phyloP scores from a whole-genome alignment of 129 eudicot species.

The Lactuca saligna region DNA sequence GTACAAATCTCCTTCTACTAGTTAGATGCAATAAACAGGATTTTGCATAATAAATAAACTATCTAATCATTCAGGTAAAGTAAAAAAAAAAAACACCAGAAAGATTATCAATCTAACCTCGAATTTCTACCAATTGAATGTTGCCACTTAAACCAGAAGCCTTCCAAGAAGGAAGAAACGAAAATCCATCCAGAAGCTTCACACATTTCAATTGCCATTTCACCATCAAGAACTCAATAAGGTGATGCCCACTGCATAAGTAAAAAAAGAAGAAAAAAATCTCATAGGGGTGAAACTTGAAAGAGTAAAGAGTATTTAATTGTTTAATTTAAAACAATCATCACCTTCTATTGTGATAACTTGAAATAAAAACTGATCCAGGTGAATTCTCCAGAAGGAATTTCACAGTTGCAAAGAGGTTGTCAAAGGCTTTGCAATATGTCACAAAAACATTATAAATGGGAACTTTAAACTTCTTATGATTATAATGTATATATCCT shows the following conservation, averaged over 20 bases:
- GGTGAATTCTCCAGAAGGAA: constrained; percentile 75
- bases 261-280: constrained; percentile 4
- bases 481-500: constrained; percentile 19
- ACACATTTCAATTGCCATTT: constrained; percentile 86
- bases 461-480: constrained; percentile 10
- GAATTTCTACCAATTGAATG: constrained; percentile 86
- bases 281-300: neutral
- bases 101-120: constrained; percentile 6
- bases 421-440: constrained; percentile 64
- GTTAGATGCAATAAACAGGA: too few relatives aligned
- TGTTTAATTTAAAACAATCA: neutral
- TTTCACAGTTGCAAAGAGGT: constrained; percentile 82
- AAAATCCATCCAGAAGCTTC: constrained; percentile 82
- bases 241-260: constrained; percentile 84
- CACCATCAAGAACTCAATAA: constrained; percentile 85
- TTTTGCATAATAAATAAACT: too few relatives aligned
- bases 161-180: constrained; percentile 75
- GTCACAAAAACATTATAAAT: constrained; percentile 7
- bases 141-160: constrained; percentile 79
- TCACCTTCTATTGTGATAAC: constrained; percentile 92
- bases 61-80: too few relatives aligned
- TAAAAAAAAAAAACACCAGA: too few relatives aligned
- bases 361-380: constrained; percentile 79
- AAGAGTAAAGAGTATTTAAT: constrained; percentile 1
- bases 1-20: too few relatives aligned